A percentile compares a stretch with the other conserved stretches of the same genome.
Conservation (phyloP, 176 grass and related monocot genomes). For the Puya raimondii region DNA sequence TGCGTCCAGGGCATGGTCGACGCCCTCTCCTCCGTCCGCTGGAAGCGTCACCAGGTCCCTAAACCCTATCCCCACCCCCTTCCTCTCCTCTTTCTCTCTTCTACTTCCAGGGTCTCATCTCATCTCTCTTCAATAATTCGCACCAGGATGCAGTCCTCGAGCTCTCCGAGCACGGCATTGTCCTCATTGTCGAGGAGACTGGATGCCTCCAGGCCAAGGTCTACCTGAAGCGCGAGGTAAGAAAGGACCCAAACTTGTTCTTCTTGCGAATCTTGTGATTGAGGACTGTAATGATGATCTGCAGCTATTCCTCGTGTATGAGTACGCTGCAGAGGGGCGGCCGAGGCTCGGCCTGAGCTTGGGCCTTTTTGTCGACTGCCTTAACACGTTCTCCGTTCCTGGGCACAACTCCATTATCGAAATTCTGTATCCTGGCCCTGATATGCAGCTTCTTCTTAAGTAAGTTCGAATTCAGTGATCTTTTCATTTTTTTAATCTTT, state of each 20-base stretch:
- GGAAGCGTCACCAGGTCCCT: slow-evolving; percentile 80
- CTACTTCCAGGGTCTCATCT: background rate
- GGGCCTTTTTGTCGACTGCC: slow-evolving; percentile 71
- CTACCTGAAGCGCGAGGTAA: slow-evolving; percentile 88
- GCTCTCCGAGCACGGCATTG: slow-evolving; percentile 71
- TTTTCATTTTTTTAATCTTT: background rate
- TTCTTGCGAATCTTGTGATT: slow-evolving; percentile 12
- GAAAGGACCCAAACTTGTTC: background rate
- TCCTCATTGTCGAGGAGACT: slow-evolving; percentile 73
- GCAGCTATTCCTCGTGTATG: slow-evolving; percentile 73
- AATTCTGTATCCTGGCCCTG: slow-evolving; percentile 75
- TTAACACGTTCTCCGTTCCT: slow-evolving; percentile 58
- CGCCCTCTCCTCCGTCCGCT: slow-evolving; percentile 75
- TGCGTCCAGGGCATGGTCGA: slow-evolving; percentile 87
- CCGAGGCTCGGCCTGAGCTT: slow-evolving; percentile 69
- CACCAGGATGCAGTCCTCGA: slow-evolving; percentile 67
- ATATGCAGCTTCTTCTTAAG: slow-evolving; percentile 93
- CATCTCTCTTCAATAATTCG: background rate
- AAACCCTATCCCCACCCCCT: background rate
- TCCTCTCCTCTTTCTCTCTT: background rate
- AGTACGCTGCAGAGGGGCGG: slow-evolving; percentile 53
- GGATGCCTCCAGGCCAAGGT: slow-evolving; percentile 91
- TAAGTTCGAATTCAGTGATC: slow-evolving; percentile 12
- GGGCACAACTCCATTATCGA: slow-evolving; percentile 51
- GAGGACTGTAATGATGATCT: background rate